Percentiles rank a stretch among this genome's conserved stretches.
phyloP scores from a whole-genome alignment of 2,329 filamentous ascomycete species.

The Xylaria arbuscula region DNA sequence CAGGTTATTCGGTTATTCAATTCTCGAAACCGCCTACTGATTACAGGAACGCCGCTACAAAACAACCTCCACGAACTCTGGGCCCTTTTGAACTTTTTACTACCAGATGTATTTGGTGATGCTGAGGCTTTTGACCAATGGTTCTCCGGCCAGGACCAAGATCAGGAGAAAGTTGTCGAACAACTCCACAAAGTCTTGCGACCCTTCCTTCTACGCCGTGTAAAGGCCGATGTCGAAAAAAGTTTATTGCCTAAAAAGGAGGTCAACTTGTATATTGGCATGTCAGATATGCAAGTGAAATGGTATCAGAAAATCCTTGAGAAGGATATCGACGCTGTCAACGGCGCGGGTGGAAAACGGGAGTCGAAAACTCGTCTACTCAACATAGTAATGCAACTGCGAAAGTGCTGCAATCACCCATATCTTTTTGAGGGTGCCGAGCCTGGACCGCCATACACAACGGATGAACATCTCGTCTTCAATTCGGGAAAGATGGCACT shows the following conservation, averaged over 20 bases:
- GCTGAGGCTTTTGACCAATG: constrained; percentile 97
- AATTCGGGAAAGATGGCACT: constrained; percentile 99
- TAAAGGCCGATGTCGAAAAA: constrained; percentile 98
- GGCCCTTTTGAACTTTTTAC: constrained; percentile 95
- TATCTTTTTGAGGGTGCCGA: constrained; percentile 98
- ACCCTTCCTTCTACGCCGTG: constrained; percentile 92
- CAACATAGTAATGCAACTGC: constrained; percentile 99
- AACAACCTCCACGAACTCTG: constrained; percentile 98
- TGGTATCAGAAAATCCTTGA: constrained; percentile 99
- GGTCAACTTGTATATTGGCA: constrained; percentile 94
- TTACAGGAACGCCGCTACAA: constrained; percentile 95
- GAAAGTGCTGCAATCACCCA: constrained; percentile 98
- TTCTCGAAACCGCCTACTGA: constrained; percentile 92
- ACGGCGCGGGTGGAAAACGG: constrained; percentile 93
- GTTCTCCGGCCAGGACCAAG: constrained; percentile 90
- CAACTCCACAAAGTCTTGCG: constrained; percentile 93
- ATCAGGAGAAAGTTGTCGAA: constrained; percentile 95
- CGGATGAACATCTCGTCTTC: constrained; percentile 92
- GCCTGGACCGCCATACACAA: constrained; percentile 96
- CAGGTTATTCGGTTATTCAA: constrained; percentile 97
- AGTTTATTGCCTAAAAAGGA: constrained; percentile 97
- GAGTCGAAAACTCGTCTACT: constrained; percentile 97
- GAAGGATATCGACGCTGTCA: constrained; percentile 98
- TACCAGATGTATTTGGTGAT: constrained; percentile 98
- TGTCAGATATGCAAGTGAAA: constrained; percentile 99